Percentiles rank a stretch among this genome's conserved stretches.
These are phyloP conservation scores for Collybia mongolica DNA, from an alignment of 768 basidiomycete species.

Conservation along the genomic window DNA sequence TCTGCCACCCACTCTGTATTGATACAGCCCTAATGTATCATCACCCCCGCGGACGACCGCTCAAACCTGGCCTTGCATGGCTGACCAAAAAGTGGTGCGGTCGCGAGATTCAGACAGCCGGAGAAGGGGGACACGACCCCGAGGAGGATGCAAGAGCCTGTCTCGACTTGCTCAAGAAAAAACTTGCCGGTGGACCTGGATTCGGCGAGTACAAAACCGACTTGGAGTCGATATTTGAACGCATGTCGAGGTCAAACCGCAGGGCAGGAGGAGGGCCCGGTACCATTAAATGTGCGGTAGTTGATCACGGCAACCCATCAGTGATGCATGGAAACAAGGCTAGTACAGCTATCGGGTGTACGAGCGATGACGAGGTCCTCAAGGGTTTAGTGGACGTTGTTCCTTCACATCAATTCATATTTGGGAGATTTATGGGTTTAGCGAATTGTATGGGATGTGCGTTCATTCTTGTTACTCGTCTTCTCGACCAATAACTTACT, in stretches of 20 bases:
- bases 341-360: slow-evolving; percentile 72
- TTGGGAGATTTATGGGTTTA: slow-evolving; percentile 80
- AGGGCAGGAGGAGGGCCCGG: slow-evolving; percentile 35
- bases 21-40: slow-evolving; percentile 91
- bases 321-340: slow-evolving; percentile 87
- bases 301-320: slow-evolving; percentile 82
- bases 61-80: slow-evolving; percentile 97
- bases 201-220: slow-evolving; percentile 89
- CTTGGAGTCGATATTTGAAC: slow-evolving; percentile 85
- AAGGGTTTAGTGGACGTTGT: slow-evolving; percentile 60
- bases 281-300: slow-evolving; percentile 59
- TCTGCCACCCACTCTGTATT: slow-evolving; percentile 84
- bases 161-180: slow-evolving; percentile 78
- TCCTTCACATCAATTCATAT: slow-evolving; percentile 74
- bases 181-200: slow-evolving; percentile 71
- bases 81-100: slow-evolving; percentile 92
- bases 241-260: slow-evolving; percentile 58
- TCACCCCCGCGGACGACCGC: slow-evolving; percentile 90
- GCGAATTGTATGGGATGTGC: slow-evolving; percentile 82
- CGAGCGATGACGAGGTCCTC: slow-evolving; percentile 75
- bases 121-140: slow-evolving; percentile 89
- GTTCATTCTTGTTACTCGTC: slow-evolving; percentile 22
- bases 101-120: slow-evolving; percentile 83
- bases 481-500: neutral
- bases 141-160: slow-evolving; percentile 94